Percentiles rank a stretch among this genome's conserved stretches.
Conservation (phyloP, 2,329 filamentous ascomycete genomes). For the Fusarium incarnatum region DNA sequence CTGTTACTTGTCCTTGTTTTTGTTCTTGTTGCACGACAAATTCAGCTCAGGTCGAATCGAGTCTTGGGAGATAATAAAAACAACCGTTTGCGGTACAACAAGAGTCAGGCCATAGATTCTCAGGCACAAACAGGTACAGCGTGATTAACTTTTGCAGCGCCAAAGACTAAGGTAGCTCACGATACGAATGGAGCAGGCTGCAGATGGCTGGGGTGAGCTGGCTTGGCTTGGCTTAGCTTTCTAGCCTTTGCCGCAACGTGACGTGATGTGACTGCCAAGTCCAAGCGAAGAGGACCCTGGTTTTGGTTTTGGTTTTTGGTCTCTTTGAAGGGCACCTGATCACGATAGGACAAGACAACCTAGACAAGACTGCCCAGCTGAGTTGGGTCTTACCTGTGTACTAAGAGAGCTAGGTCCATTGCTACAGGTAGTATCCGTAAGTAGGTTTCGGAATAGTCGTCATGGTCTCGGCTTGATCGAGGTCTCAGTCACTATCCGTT, state of each 20-base stretch:
- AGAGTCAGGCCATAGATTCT: not conserved
- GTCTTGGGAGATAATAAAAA: not conserved
- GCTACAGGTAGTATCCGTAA: not conserved
- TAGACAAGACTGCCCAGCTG: conserved; percentile 28
- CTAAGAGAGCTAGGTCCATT: not conserved
- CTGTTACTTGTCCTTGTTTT: conserved; percentile 2
- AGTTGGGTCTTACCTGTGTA: conserved; percentile 1
- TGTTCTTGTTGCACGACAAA: conserved; percentile 10
- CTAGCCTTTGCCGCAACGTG: conserved; percentile 16
- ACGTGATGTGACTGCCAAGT: conserved; percentile 33
- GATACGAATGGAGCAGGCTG: conserved; percentile 9
- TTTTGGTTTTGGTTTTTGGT: conserved; percentile 5
- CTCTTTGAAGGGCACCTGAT: conserved; percentile 33
- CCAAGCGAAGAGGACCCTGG: conserved; percentile 19
- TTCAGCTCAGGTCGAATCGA: not conserved
- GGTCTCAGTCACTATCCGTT: not conserved
- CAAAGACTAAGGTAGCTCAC: conserved; percentile 8
- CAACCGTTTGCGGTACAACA: conserved; percentile 1
- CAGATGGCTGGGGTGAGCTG: conserved; percentile 6
- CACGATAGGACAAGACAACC: conserved; percentile 9
- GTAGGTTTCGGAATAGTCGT: not conserved
- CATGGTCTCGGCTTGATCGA: conserved; percentile 2
- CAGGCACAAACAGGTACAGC: conserved; percentile 3
- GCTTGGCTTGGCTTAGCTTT: not conserved
- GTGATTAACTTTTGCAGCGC: conserved; percentile 19